Base-by-base conservation (phyloP, 2,329 filamentous ascomycete species). In the Fusarium secorum region DNA sequence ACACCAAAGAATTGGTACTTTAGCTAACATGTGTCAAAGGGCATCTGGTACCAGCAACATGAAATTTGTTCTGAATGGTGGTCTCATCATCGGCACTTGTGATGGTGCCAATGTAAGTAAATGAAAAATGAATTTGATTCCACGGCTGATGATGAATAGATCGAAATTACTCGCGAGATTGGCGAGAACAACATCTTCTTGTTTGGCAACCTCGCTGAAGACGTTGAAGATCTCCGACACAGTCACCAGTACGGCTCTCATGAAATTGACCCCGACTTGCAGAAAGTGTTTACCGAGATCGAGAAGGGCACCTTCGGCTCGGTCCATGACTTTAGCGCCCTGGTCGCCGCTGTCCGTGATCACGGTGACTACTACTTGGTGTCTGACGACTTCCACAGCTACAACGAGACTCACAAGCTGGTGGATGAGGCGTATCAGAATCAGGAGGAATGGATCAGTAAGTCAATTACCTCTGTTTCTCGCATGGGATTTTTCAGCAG, bases 41-140 rank as follows among this genome's bases (percentile, higher is more conserved):
- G 89, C 89, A 24, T 90, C 88, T 71, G 95, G 95, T 70, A 97
- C 94, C 17, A 97, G 93, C 78, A 99, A 99, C 89, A 99, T 99
- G 96, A 99, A 99, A 83, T 99, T 99, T 81, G 96, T 98, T 18
- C 87, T 99, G 77, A 99, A 98, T 77, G 96, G 96, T 71, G 96
- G 96, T 71, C 86, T 99, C 68, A 97, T 99, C 78, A 99, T 99
- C 75, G 96, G 96, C 75, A 99, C 96, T 24, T 98, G 95, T 79
- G 96, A 99, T 78, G 96, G 96, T 79, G 96, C 96, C 70, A 99
- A 99, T 78, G 62, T 65, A 65, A 58, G 62, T 30, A 49, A 14
- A n/a, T 9, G 15, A 20, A 24, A 13, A 14, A 18, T 48, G 36
- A 38, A 42, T 30, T 39, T 28, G 17, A 20, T n/a, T 49, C 24